Conservation (phyloP, 2,329 filamentous ascomycete species). For the Fusarium concolor region DNA sequence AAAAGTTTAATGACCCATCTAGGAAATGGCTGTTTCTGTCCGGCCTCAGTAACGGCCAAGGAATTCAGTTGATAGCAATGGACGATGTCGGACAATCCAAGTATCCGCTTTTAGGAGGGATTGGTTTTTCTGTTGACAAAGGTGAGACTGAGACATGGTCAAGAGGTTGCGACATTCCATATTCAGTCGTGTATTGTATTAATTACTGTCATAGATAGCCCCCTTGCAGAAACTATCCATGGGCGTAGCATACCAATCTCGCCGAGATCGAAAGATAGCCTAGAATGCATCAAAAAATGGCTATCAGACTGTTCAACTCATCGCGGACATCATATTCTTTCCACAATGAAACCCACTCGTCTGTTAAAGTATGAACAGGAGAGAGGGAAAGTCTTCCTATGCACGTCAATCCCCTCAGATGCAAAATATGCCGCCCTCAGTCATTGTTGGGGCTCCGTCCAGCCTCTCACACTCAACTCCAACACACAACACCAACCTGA, state of each 20-base stretch:
- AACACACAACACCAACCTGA: accelerated
- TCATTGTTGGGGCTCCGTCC: background rate
- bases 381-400: accelerated
- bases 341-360: background rate
- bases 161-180: too few relatives aligned
- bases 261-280: background rate
- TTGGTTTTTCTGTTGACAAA: background rate
- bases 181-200: accelerated
- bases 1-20: accelerated
- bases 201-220: background rate
- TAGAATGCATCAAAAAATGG: background rate
- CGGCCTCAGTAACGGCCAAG: accelerated
- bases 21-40: background rate
- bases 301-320: background rate
- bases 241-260: accelerated
- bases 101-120: background rate
- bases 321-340: accelerated
- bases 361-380: background rate
- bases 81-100: background rate
- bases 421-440: background rate
- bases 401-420: accelerated
- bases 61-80: background rate
- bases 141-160: background rate
- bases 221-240: accelerated
- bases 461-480: background rate